phyloP scores from a whole-genome alignment of 768 basidiomycete species.

The Trametes cubensis region DNA sequence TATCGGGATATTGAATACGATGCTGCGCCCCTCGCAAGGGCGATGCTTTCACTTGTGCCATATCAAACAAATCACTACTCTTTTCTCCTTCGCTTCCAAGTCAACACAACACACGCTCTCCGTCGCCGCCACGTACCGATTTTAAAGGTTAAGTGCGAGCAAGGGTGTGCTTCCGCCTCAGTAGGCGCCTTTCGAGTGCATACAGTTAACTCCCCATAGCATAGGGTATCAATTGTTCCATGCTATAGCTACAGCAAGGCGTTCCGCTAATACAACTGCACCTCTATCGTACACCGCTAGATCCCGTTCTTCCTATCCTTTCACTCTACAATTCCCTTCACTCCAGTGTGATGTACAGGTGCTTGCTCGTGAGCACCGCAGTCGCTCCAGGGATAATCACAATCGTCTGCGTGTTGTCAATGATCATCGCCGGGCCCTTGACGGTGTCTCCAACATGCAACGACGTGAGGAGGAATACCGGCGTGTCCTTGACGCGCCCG shows the following conservation, averaged over 20 bases:
- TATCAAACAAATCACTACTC: too few relatives aligned
- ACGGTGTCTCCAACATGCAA: constrained; percentile 72
- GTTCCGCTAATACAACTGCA: not conserved
- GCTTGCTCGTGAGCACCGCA: constrained; percentile 68
- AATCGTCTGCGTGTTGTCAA: constrained; percentile 95
- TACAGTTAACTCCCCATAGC: too few relatives aligned
- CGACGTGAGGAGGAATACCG: constrained; percentile 72
- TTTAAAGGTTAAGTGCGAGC: too few relatives aligned
- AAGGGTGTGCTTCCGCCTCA: too few relatives aligned
- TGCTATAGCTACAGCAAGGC: not conserved
- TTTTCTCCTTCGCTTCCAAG: too few relatives aligned
- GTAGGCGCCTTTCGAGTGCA: too few relatives aligned
- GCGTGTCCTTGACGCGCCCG: constrained; percentile 76
- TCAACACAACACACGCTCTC: too few relatives aligned
- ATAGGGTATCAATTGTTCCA: too few relatives aligned
- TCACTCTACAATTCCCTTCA: constrained; percentile 8
- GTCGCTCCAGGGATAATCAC: constrained; percentile 77
- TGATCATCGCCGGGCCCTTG: constrained; percentile 89
- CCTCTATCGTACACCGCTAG: constrained; percentile 1
- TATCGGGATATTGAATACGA: too few relatives aligned
- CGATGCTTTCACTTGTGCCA: too few relatives aligned
- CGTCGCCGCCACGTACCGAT: too few relatives aligned
- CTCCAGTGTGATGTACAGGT: constrained; percentile 57
- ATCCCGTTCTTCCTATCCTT: not conserved
- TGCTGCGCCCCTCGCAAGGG: too few relatives aligned